phyloP scores from a whole-genome alignment of 371 early-diverging fungal species.

The Catenaria anguillulae region DNA sequence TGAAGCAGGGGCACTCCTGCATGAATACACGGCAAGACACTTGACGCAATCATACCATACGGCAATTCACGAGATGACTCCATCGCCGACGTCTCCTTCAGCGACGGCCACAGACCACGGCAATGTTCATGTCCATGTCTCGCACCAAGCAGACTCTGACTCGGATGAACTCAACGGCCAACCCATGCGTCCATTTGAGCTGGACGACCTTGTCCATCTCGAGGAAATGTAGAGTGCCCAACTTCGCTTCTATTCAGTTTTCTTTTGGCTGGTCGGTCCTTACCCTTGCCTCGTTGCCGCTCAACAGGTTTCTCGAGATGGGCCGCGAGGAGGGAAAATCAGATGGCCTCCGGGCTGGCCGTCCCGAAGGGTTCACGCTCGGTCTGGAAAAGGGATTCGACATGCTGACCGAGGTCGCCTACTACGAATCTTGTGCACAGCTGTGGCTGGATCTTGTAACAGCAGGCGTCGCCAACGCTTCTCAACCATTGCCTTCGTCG shows the following conservation, averaged over 20 bases:
- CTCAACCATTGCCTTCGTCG: not conserved
- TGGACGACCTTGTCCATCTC: not conserved
- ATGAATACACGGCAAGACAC: too few relatives aligned
- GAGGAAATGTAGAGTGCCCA: not conserved
- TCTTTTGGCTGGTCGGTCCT: not conserved
- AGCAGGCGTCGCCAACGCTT: too few relatives aligned
- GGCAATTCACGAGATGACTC: too few relatives aligned
- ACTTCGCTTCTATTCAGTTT: too few relatives aligned
- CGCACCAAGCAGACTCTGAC: too few relatives aligned
- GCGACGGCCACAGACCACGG: too few relatives aligned
- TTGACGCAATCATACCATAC: too few relatives aligned
- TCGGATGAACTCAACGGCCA: too few relatives aligned
- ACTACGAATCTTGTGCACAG: not conserved
- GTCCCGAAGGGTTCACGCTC: slow-evolving; percentile 1
- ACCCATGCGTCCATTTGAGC: slow-evolving; percentile 1
- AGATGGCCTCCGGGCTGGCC: not conserved
- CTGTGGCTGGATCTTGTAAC: not conserved
- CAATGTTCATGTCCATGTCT: too few relatives aligned
- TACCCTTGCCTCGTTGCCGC: not conserved
- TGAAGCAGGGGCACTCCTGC: too few relatives aligned
- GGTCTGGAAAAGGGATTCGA: slow-evolving; percentile 2
- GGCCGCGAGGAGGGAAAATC: not conserved
- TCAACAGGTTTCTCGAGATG: not conserved
- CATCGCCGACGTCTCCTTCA: too few relatives aligned
- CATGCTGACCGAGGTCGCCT: not conserved